phyloP scores from a whole-genome alignment of 441 rosid species.

The Adansonia grandidieri region DNA sequence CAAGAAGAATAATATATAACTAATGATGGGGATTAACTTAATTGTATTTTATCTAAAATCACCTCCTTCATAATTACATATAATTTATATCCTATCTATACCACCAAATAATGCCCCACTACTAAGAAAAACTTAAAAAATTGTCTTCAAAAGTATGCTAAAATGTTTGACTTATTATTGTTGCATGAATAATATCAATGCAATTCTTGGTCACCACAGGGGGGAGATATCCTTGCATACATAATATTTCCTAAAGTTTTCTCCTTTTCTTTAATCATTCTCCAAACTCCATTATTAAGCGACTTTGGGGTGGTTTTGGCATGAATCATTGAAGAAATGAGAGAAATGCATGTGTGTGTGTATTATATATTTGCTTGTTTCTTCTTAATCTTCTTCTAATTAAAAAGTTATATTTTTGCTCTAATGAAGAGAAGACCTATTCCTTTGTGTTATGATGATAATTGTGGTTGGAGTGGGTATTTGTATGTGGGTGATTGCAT shows the following conservation, averaged over 20 bases:
- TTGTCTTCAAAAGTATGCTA: not conserved
- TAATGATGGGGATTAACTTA: not conserved
- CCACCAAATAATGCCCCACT: not conserved
- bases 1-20: not conserved
- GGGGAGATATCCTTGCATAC: slow-evolving; percentile 16
- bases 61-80: not conserved
- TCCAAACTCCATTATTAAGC: slow-evolving; percentile 24
- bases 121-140: not conserved
- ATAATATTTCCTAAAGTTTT: not conserved
- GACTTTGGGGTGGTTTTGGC: slow-evolving; percentile 33
- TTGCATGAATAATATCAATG: slow-evolving; percentile 17
- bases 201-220: slow-evolving; percentile 14
- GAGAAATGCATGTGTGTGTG: too few relatives aligned
- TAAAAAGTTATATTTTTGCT: slow-evolving; percentile 16
- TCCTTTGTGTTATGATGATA: slow-evolving; percentile 25
- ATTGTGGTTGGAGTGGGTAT: slow-evolving; percentile 29
- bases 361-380: not conserved
- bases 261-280: not conserved
- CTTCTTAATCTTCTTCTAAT: not conserved
- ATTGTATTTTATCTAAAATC: not conserved
- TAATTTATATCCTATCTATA: not conserved
- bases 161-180: not conserved
- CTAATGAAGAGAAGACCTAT: slow-evolving; percentile 39
- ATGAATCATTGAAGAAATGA: slow-evolving; percentile 35
- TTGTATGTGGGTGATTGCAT: slow-evolving; percentile 50